Percentiles rank a stretch among this genome's conserved stretches.
These are phyloP conservation scores for Amniculicola lignicola DNA, from an alignment of 495 filamentous ascomycete species.

Conservation along the genomic window DNA sequence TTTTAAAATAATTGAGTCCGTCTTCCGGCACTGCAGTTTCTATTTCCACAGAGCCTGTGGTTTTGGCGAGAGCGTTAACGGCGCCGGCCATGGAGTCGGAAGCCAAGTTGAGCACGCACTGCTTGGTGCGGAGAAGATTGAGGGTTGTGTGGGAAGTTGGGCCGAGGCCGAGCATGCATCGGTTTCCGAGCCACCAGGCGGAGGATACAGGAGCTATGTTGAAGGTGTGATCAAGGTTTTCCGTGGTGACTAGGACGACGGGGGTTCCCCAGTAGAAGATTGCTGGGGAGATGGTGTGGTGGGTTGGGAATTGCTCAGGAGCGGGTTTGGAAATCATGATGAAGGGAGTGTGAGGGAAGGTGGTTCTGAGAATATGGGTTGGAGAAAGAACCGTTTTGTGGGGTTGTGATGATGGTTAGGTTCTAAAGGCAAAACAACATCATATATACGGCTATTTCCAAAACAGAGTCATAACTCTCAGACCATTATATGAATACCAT, in stretches of 20 bases:
- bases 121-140: constrained; percentile 46
- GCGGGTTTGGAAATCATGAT: no score
- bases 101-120: constrained; percentile 49
- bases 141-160: constrained; percentile 43
- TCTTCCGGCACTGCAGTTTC: no score
- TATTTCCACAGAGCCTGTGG: constrained; percentile 46
- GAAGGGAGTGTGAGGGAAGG: no score
- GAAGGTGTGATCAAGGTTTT: constrained; percentile 45
- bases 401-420: no score
- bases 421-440: no score
- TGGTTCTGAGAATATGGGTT: no score
- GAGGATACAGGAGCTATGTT: constrained; percentile 49
- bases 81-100: constrained; percentile 41
- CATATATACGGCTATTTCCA: no score
- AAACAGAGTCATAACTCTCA: no score
- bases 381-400: no score
- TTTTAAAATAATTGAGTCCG: constrained; percentile 35
- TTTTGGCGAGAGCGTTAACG: constrained; percentile 45
- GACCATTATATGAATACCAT: no score
- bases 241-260: constrained; percentile 45
- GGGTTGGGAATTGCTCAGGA: no score
- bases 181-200: constrained; percentile 49
- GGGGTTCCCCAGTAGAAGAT: constrained; percentile 50
- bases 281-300: constrained; percentile 46
- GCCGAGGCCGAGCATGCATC: constrained; percentile 47